phyloP scores from a whole-genome alignment of 2,329 filamentous ascomycete species.

The Hypoxylon sp. region DNA sequence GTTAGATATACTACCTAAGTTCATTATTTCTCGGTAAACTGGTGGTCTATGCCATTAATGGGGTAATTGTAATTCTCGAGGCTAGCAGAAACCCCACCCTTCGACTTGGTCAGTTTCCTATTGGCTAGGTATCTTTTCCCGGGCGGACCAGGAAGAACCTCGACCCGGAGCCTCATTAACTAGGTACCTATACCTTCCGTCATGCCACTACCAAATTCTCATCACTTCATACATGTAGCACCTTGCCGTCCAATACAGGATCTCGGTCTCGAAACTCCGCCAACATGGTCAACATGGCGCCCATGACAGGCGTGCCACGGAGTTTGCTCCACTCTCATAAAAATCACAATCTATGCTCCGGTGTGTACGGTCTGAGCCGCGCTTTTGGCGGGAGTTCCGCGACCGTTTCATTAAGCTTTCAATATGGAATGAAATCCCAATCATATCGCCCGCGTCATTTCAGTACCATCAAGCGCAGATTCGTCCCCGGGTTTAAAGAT shows the following conservation, averaged over 20 bases:
- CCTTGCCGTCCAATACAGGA: background rate
- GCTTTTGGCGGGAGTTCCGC: slow-evolving; percentile 13
- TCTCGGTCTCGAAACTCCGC: background rate
- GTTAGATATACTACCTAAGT: background rate
- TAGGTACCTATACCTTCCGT: background rate
- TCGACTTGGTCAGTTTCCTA: background rate
- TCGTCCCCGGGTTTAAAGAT: background rate
- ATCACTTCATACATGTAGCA: background rate
- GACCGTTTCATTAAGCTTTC: background rate
- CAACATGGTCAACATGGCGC: slow-evolving; percentile 1
- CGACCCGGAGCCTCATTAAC: background rate
- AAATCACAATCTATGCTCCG: slow-evolving; percentile 11
- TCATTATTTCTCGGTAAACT: background rate
- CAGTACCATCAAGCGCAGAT: background rate
- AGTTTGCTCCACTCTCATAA: slow-evolving; percentile 7
- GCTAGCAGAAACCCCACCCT: too few species aligned
- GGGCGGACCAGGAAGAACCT: background rate
- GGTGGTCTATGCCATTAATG: background rate
- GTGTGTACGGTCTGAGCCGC: slow-evolving; percentile 7
- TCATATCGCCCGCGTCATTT: slow-evolving; percentile 1
- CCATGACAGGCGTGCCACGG: slow-evolving; percentile 6
- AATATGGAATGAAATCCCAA: background rate
- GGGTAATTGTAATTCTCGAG: background rate
- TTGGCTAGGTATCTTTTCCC: background rate
- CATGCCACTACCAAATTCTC: background rate